These are phyloP conservation scores for Cruciata laevipes DNA, from an alignment of 257 asterid genomes.

Conservation along the genomic window DNA sequence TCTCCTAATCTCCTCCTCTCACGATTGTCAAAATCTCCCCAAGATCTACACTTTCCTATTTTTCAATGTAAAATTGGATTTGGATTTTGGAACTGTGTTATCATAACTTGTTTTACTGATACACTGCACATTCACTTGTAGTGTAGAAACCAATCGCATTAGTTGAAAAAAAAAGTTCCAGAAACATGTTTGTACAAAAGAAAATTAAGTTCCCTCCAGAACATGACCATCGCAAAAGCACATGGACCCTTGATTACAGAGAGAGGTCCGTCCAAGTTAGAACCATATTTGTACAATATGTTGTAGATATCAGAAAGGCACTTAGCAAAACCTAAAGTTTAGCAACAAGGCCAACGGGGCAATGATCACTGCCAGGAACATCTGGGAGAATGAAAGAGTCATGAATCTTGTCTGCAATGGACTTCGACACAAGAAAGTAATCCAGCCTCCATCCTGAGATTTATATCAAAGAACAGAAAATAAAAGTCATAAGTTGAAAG, in stretches of 20 bases:
- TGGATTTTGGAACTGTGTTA: no score
- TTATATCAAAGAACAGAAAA: neutral
- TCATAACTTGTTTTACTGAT: no score
- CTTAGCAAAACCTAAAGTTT: constrained; percentile 35
- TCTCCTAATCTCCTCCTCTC: no score
- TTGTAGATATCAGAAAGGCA: neutral
- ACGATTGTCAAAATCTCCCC: no score
- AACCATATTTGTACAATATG: neutral
- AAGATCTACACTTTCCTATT: no score
- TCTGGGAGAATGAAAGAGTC: constrained; percentile 90
- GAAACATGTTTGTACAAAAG: no score
- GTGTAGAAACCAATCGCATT: neutral
- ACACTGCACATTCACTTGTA: no score
- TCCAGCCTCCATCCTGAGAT: constrained; percentile 90
- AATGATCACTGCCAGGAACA: constrained; percentile 80
- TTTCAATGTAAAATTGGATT: no score
- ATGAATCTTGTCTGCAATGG: constrained; percentile 56
- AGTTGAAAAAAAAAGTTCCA: no score
- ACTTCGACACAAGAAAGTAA: constrained; percentile 78
- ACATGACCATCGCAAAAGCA: neutral
- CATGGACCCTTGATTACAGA: neutral
- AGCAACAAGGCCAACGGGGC: constrained; percentile 81
- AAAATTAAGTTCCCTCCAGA: neutral
- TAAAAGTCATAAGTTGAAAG: neutral
- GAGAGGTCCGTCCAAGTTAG: neutral